phyloP scores from a whole-genome alignment of 1,139 yeast species.

The Zygosaccharomyces pseudobailii region DNA sequence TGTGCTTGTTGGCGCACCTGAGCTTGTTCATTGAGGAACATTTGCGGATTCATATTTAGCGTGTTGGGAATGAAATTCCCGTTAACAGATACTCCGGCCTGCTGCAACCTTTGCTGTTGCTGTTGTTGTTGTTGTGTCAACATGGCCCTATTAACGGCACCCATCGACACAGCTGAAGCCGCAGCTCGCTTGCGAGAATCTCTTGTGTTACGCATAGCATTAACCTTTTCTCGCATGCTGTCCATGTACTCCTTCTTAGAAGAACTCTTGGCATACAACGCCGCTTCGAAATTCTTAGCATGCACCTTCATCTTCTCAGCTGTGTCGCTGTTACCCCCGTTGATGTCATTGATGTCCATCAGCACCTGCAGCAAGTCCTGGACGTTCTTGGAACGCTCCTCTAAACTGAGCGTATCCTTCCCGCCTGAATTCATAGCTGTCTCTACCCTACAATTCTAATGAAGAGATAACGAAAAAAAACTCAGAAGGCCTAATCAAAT shows the following conservation, averaged over 20 bases:
- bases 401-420: constrained; percentile 29
- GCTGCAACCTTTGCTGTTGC: constrained; percentile 15
- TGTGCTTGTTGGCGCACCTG: constrained; percentile 47
- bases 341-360: constrained; percentile 34
- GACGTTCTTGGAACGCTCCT: constrained; percentile 33
- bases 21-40: constrained; percentile 47
- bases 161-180: constrained; percentile 17
- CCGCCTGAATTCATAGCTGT: constrained; percentile 22
- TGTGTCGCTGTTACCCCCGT: constrained; percentile 33
- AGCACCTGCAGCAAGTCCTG: constrained; percentile 32
- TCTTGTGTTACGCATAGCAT: constrained; percentile 33
- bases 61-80: constrained; percentile 15
- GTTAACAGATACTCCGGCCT: constrained; percentile 13
- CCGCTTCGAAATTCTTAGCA: constrained; percentile 35
- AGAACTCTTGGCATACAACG: constrained; percentile 33
- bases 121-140: constrained; percentile 15
- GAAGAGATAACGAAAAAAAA: background rate
- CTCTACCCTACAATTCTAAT: background rate
- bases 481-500: background rate
- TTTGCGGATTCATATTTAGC: constrained; percentile 34
- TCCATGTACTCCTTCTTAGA: constrained; percentile 34
- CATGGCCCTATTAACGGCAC: constrained; percentile 8
- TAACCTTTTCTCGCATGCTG: constrained; percentile 34
- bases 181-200: constrained; percentile 29
- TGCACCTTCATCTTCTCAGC: constrained; percentile 35